Evolutionary conservation across 495 filamentous ascomycete genomes (phyloP).

Genomic region (Aspergillus saccharolyticus): DNA sequence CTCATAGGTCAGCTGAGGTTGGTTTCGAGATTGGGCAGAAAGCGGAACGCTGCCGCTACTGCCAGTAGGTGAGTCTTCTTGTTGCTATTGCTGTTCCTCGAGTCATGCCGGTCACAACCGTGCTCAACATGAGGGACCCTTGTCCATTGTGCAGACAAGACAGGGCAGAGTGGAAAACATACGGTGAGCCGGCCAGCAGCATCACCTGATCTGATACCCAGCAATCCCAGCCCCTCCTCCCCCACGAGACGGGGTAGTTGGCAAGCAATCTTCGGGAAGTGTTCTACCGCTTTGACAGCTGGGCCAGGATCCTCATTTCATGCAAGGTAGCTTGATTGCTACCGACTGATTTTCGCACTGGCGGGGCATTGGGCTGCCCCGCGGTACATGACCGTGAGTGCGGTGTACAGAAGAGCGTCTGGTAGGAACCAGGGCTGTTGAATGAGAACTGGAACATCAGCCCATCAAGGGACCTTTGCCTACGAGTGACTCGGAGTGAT

Average conservation of each 20-base stretch:
- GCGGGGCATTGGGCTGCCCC: constrained; percentile 13
- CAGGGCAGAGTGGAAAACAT: constrained; percentile 14
- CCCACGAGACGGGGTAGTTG: background rate
- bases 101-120: constrained; percentile 12
- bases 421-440: background rate
- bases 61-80: background rate
- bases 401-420: background rate
- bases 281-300: constrained; percentile 10
- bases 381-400: constrained; percentile 6
- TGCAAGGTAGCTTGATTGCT: constrained; percentile 16
- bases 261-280: constrained; percentile 10
- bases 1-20: constrained; percentile 12
- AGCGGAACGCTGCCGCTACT: constrained; percentile 11
- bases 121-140: constrained; percentile 14
- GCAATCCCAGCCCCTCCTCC: background rate
- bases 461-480: background rate
- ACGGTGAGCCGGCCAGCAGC: constrained; percentile 21
- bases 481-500: too few species aligned
- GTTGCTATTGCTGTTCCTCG: constrained; percentile 6
- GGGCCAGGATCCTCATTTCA: constrained; percentile 8
- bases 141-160: constrained; percentile 18
- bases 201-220: constrained; percentile 12
- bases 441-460: constrained; percentile 1
- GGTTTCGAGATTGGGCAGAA: constrained; percentile 21
- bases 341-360: constrained; percentile 8